Evolutionary conservation across 306 rosid genomes (phyloP), one percentile per base, ranked within the genome.

Genomic region (Medicago ruthenica): DNA sequence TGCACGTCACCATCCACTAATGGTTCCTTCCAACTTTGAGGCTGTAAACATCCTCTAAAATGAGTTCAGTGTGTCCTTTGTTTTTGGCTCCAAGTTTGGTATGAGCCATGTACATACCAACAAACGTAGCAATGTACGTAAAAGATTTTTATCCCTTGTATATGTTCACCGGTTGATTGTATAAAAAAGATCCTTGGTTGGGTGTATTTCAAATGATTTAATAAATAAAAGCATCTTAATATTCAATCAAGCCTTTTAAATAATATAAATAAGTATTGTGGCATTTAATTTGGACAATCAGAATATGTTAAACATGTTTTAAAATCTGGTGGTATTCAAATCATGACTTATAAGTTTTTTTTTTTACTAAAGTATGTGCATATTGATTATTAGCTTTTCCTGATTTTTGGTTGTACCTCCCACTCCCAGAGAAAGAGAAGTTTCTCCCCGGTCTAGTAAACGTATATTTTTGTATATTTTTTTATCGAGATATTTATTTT

Each of bases 1-100:
- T 94, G 98, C 79, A 42, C 76, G 60, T 80, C 88, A 44, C 77
- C 79, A 15, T 60, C 84, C 16, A 53, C 55, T 34, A 64, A 12
- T 58, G 84, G 83, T 65, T 72, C 51, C 24, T 79, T 84, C 44
- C 58, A 65, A 13, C 82, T 81, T 66, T 71, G 80, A 87, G 73
- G 75, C 62, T 17, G 70, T 42, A 47, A 79, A 70, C 71, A 78
- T 41, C 67, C 47, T 67, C 44, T 24, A 76, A 78, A 64, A 55
- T 41, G 64, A 54, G 73, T 51, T 10, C 11, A 37, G 63, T 60
- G 7, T 44, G 57, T 36, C 67, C 34, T 24, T n/a, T 17, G 18
- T 31, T 61, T 31, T 15, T 8, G 67, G 44, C 36, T 10, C 67
- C 8, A 14, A 31, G 67, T 31, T 31, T 41, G 16, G 34, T 41